These are phyloP conservation scores for Conticribra weissflogii DNA, from an alignment of 108 stramenopile species.

Conservation along the genomic window DNA sequence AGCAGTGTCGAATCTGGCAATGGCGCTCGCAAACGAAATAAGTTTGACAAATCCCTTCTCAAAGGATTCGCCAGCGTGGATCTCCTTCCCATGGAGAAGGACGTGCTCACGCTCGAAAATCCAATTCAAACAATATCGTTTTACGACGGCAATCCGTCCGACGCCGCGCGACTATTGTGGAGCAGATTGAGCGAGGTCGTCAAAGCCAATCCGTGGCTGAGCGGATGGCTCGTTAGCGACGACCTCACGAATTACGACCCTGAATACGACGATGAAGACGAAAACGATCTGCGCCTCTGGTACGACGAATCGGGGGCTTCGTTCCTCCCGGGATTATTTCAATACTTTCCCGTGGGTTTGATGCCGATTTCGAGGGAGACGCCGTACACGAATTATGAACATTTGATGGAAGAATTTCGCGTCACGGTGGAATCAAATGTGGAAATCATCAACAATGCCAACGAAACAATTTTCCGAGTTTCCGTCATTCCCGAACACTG, in stretches of 20 bases:
- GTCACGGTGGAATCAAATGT: constrained; percentile 16
- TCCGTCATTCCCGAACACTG: background rate
- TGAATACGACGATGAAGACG: background rate
- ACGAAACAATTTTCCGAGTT: constrained; percentile 15
- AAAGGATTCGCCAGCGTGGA: background rate
- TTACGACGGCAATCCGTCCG: background rate
- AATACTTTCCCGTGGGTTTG: constrained; percentile 12
- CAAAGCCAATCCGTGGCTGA: background rate
- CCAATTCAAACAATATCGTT: background rate
- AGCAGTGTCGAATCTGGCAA: constrained; percentile 3
- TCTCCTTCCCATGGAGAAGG: background rate
- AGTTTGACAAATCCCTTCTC: constrained; percentile 5
- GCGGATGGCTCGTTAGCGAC: background rate
- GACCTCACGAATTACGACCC: background rate
- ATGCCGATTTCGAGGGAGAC: background rate
- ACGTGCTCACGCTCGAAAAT: background rate
- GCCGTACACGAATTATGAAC: constrained; percentile 1
- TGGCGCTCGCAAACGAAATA: too few species aligned
- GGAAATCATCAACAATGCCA: constrained; percentile 9
- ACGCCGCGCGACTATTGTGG: background rate
- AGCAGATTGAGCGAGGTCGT: background rate
- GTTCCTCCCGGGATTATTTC: constrained; percentile 9
- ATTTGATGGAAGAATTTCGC: background rate
- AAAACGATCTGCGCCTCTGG: constrained; percentile 13
- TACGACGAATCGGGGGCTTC: constrained; percentile 7